These are phyloP conservation scores for Hagleromyces aurorensis DNA, from an alignment of 805 yeast genomes.

Conservation along the genomic window DNA sequence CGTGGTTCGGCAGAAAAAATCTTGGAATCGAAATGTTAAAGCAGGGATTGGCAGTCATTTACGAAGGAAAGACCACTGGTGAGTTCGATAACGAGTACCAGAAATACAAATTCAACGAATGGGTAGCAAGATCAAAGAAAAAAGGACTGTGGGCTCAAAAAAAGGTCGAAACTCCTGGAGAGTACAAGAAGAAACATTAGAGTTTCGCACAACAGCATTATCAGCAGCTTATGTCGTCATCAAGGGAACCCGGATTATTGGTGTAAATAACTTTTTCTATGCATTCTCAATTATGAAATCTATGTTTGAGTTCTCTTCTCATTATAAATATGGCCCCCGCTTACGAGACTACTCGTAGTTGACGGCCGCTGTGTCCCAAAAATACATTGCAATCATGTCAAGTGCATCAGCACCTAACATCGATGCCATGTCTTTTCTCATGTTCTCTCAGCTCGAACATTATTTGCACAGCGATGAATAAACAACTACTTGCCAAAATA, in stretches of 20 bases:
- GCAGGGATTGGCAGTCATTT: constrained; percentile 77
- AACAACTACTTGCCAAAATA: constrained; percentile 48
- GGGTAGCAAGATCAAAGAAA: constrained; percentile 44
- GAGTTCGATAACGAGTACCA: constrained; percentile 77
- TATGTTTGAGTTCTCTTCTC: not conserved
- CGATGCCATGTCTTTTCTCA: constrained; percentile 77
- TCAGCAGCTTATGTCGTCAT: not conserved
- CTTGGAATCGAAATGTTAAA: constrained; percentile 83
- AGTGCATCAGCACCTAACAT: constrained; percentile 54
- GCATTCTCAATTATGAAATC: not conserved
- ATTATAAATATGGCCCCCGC: too few species aligned
- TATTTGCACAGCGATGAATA: constrained; percentile 81
- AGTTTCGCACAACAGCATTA: not conserved
- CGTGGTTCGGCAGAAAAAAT: constrained; percentile 59
- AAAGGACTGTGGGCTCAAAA: constrained; percentile 65
- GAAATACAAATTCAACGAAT: constrained; percentile 52
- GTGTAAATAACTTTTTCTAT: not conserved
- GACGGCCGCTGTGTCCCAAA: too few species aligned
- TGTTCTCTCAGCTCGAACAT: constrained; percentile 90
- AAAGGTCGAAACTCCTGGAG: constrained; percentile 64
- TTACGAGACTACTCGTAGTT: too few species aligned
- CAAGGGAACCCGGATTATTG: not conserved
- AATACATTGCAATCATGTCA: too few species aligned
- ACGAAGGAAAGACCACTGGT: constrained; percentile 73
- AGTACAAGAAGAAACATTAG: constrained; percentile 45